Base-by-base conservation (phyloP, 768 basidiomycete species). In the Tremella fuciformis region DNA sequence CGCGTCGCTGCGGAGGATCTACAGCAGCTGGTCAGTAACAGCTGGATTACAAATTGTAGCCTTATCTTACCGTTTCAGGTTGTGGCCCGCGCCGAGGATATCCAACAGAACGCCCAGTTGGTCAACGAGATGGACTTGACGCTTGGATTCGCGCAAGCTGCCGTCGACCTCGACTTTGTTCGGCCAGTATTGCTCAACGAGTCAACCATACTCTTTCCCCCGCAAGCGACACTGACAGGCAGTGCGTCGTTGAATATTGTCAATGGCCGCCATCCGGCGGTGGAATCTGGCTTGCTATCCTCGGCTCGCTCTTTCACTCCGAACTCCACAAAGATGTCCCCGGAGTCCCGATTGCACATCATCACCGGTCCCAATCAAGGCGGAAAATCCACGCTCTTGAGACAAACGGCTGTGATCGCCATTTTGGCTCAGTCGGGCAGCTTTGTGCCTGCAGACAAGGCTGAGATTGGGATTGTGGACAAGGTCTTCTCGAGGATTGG, bases 401-500 rank as follows among this genome's bases (percentile, higher is more conserved):
- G 94, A 25, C 93, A 96, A 73, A 89, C 85, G 0, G 94, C 94
- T 15, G 81, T 98, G 29, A 87, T 96, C 59, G 80, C 86, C 7
- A 87, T 97, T 56, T 81, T 99, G 9, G 94, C 92, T 1, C 94
- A 99, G 74, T 83, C 85, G 11, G 94, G 94, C 4, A 90, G 88
- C 13, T 98, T 88, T 74, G 93, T 99, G 0, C 96, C 94, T 0
- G 94, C 94, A 21, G 85, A 88, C 59, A 76, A 77, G 22, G 96
- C 91, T 0, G 78, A 78, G 29, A 79, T 98, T 44, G 92, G 96
- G 9, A 81, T 97, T 16, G 86, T 94, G 8, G 94, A 99, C 77
- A 86, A 84, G 64, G 78, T 99, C 7, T 97, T 96, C 76, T 91
- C 90, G n/a, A 83, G 94, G 49, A 84, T 99, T 13, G 96, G 94